phyloP scores from a whole-genome alignment of 2,329 filamentous ascomycete species.

The Exophiala dermatitidis region DNA sequence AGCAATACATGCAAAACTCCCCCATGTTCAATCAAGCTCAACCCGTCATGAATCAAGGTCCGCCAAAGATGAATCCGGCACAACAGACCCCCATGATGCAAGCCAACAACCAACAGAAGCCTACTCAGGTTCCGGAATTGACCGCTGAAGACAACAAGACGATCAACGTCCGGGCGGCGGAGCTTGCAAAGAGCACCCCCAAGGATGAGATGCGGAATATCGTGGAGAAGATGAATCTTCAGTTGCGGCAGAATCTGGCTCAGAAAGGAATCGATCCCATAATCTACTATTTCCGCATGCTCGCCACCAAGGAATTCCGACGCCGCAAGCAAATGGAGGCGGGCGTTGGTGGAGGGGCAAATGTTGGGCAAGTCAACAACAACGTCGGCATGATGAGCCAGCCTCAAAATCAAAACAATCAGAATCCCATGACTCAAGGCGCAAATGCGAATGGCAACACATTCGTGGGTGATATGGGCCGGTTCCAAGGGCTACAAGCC shows the following conservation, averaged over 20 bases:
- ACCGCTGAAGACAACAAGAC: conserved; percentile 36
- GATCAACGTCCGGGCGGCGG: conserved; percentile 42
- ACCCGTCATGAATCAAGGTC: conserved; percentile 24
- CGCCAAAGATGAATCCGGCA: conserved; percentile 22
- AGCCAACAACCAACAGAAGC: conserved; percentile 30
- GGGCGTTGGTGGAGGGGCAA: conserved; percentile 10
- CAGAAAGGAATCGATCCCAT: conserved; percentile 45
- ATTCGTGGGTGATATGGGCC: conserved; percentile 44
- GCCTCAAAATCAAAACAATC: conserved; percentile 22
- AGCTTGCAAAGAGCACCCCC: conserved; percentile 41
- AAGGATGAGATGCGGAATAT: conserved; percentile 44
- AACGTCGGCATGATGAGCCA: conserved; percentile 12
- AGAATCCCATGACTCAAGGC: conserved; percentile 23
- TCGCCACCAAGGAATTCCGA: conserved; percentile 41
- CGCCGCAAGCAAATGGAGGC: conserved; percentile 23
- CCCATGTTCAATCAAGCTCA: conserved; percentile 38
- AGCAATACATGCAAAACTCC: conserved; percentile 42
- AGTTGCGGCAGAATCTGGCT: conserved; percentile 42
- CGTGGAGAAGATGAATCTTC: conserved; percentile 41
- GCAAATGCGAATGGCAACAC: conserved; percentile 14
- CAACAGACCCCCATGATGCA: conserved; percentile 24
- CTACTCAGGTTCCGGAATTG: conserved; percentile 25
- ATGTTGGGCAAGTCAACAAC: conserved; percentile 13
- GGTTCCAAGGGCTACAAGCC: conserved; percentile 54
- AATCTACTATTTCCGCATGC: conserved; percentile 45